phyloP scores from a whole-genome alignment of 768 basidiomycete genomes.

The Rhodotorula graminis region DNA sequence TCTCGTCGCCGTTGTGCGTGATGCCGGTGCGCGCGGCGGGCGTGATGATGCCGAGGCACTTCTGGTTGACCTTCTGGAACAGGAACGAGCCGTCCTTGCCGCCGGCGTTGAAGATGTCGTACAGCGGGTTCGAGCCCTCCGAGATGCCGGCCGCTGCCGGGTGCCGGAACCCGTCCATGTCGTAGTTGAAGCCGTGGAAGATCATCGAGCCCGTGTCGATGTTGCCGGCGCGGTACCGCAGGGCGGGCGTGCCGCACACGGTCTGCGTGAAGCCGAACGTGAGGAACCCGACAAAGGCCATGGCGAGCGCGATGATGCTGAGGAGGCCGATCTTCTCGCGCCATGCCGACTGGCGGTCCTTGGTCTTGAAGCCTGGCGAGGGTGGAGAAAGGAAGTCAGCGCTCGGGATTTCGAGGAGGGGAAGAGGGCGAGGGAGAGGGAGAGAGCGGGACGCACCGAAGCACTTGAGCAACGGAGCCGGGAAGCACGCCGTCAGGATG shows the following conservation, averaged over 20 bases:
- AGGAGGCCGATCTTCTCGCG: slow-evolving; percentile 96
- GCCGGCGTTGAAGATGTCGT: slow-evolving; percentile 70
- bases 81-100: slow-evolving; percentile 90
- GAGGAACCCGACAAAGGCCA: slow-evolving; percentile 93
- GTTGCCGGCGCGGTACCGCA: slow-evolving; percentile 72
- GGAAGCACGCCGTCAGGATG: slow-evolving; percentile 76
- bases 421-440: too few species aligned
- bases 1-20: slow-evolving; percentile 54
- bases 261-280: slow-evolving; percentile 96
- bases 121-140: slow-evolving; percentile 76
- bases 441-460: slow-evolving; percentile 60
- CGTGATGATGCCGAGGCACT: slow-evolving; percentile 72
- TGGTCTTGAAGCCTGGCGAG: slow-evolving; percentile 69
- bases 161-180: slow-evolving; percentile 80
- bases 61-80: slow-evolving; percentile 85
- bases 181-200: slow-evolving; percentile 91
- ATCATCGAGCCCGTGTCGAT: slow-evolving; percentile 76
- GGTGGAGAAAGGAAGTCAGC: not conserved
- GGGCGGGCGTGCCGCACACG: slow-evolving; percentile 83
- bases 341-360: slow-evolving; percentile 94
- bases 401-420: not conserved
- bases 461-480: slow-evolving; percentile 64
- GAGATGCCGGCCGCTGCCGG: slow-evolving; percentile 69
- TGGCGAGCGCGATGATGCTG: slow-evolving; percentile 68
- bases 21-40: slow-evolving; percentile 68